Base-by-base conservation (phyloP, 2,329 filamentous ascomycete species). In the Aspergillus nomiae region DNA sequence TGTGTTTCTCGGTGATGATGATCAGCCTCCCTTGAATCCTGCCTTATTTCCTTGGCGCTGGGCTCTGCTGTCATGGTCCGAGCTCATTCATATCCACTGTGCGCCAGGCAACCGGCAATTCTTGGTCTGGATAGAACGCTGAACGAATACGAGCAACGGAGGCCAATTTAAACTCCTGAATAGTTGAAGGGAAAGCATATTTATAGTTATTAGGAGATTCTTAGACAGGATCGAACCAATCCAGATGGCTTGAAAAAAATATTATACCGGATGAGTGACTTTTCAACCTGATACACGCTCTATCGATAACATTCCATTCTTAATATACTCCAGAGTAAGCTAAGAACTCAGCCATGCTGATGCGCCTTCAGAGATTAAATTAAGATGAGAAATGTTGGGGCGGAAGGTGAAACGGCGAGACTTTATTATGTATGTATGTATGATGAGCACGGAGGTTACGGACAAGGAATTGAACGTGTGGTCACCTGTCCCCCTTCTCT, bases 41-140 rank as follows among this genome's bases (percentile, higher is more conserved):
- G 46, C 51, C 51, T 55, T 55, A 55, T 55, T 55, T 55, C 51
- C 45, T 59, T 59, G 46, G 57, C 57, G 45, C 56, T 43, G 56
- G 46, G 32, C 51, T 38, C 34, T 55, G 34, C 51, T 38, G 51
- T 38, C 21, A 30, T 59, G 58, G 58, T 16, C 58, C 58, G 48
- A 59, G 58, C 58, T 54, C 58, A 43, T 53, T 43, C 54, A 51
- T 59, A 59, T 51, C 58, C 58, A 59, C 58, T 41, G 41, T 28
- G 34, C 43, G 11, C 48, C 48, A 59, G 58, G 58, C 58, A 59
- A 59, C 58, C 58, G 54, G 48, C 36, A 54, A 32, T 41, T 38
- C 10, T 7, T 2, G 26, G 32, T 36, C 41, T 51, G 26, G 36
- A 24, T 46, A 19, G n/a, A 26, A 50, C n/a, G 28, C 28, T 45